phyloP scores from a whole-genome alignment of 2,329 filamentous ascomycete genomes.

The Fusarium fracticaudum region DNA sequence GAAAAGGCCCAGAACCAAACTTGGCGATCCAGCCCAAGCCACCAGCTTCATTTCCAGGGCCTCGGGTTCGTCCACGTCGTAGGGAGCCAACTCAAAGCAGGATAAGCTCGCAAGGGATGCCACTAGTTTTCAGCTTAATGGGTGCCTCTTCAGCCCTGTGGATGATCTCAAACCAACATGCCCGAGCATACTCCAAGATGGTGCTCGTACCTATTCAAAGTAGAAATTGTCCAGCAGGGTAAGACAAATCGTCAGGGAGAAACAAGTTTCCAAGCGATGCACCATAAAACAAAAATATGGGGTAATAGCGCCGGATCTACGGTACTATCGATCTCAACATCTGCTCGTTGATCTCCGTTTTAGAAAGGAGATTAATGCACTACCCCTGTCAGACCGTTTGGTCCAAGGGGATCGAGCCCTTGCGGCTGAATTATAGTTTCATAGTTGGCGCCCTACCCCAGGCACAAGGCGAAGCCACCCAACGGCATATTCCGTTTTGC shows the following conservation, averaged over 20 bases:
- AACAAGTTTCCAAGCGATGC: background rate
- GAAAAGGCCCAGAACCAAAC: background rate
- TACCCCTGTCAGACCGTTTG: background rate
- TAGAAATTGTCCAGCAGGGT: background rate
- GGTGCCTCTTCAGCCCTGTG: background rate
- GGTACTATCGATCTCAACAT: background rate
- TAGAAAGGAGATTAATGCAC: background rate
- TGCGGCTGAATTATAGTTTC: constrained; percentile 23
- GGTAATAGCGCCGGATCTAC: background rate
- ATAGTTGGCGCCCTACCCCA: constrained; percentile 10
- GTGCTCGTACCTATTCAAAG: background rate
- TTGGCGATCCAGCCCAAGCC: background rate
- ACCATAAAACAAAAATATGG: background rate
- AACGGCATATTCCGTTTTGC: background rate
- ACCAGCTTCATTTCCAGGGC: constrained; percentile 5
- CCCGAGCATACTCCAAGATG: rapidly evolving
- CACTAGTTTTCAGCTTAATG: background rate
- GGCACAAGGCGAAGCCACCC: constrained; percentile 4
- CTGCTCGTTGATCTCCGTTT: constrained; percentile 9
- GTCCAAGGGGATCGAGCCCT: background rate
- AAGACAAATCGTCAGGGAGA: background rate
- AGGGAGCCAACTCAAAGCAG: background rate
- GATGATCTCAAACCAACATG: background rate
- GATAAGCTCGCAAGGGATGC: background rate
- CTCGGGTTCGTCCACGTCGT: background rate